Base-by-base conservation (phyloP, 805 yeast genomes). In the Wilhelminamyces savonicus region DNA sequence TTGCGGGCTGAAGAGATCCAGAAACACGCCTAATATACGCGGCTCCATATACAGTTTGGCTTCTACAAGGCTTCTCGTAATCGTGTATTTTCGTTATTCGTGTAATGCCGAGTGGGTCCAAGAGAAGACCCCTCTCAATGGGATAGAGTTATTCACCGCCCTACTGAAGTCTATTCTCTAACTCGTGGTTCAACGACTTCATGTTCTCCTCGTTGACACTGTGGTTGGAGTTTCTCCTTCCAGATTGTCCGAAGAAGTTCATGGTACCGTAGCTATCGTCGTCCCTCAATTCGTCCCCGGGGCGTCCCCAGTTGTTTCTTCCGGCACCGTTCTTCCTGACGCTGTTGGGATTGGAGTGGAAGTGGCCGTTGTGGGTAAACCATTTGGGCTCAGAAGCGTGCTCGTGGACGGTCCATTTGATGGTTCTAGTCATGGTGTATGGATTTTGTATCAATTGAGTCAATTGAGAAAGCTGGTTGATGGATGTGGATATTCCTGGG, bases 291-390 rank as follows among this genome's bases (percentile, higher is more conserved):
- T 85, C 95, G 44, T 83, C 94, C 18, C 87, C 90, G 7, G 76
- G 70, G 36, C 66, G 62, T 25, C 97, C 97, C 95, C 95, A 85
- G 49, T 86, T 86, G 41, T 78, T 80, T 45, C 76, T 78, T 27
- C 97, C 97, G 20, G 80, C 81, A 28, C 97, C 97, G 35, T 71
- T 70, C 53, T 83, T 85, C 72, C 85, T 85, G 33, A 82, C 74
- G 46, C 76, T 74, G 49, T 76, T 77, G 32, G 95, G 95, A 39
- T 79, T 76, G 31, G 75, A 69, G 44, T 81, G 78, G 37, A 56
- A 55, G 48, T 71, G 70, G 13, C 94, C 94, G 46, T 74, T 72
- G 52, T 81, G 88, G 33, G 88, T 80, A 55, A 86, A 87, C 74
- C 74, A 85, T 50, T 74, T 78, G 31, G 86, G 74, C 35, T 71